These are phyloP conservation scores for Backusella psychrophila DNA, from an alignment of 192 early-diverging fungal genomes.

Conservation along the genomic window DNA sequence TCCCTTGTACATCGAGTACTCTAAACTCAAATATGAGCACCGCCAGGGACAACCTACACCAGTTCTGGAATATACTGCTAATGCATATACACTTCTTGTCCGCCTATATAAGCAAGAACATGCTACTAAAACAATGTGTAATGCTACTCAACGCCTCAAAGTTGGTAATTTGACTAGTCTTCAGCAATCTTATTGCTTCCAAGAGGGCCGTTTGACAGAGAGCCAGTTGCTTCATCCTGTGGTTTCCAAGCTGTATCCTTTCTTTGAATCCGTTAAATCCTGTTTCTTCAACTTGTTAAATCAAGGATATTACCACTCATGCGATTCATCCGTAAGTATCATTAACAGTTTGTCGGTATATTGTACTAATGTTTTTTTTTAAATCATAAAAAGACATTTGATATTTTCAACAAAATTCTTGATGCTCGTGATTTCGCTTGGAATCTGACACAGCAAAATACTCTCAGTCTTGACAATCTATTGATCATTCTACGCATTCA, in stretches of 20 bases:
- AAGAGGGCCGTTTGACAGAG: conserved; percentile 37
- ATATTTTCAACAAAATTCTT: conserved; percentile 41
- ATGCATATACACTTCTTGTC: conserved; percentile 25
- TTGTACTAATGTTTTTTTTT: neutral
- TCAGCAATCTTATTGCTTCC: conserved; percentile 46
- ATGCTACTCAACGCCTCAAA: conserved; percentile 19
- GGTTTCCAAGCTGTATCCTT: conserved; percentile 43
- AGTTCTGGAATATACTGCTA: conserved; percentile 1
- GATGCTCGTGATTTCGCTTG: conserved; percentile 55
- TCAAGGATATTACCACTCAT: conserved; percentile 12
- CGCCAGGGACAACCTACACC: neutral
- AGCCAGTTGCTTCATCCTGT: conserved; percentile 42
- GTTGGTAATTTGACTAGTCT: conserved; percentile 28
- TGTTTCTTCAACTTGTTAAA: conserved; percentile 30
- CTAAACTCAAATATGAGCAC: conserved; percentile 6
- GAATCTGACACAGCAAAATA: conserved; percentile 35
- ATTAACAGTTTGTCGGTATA: neutral
- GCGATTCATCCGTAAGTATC: neutral
- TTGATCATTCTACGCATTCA: conserved; percentile 50
- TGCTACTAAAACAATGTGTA: conserved; percentile 17
- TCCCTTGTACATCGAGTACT: conserved; percentile 1
- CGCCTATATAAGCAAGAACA: conserved; percentile 31
- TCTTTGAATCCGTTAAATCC: conserved; percentile 36
- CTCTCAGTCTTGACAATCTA: conserved; percentile 52
- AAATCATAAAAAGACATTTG: conserved; percentile 19